phyloP scores from a whole-genome alignment of 768 basidiomycete species.

The Russula sp. region DNA sequence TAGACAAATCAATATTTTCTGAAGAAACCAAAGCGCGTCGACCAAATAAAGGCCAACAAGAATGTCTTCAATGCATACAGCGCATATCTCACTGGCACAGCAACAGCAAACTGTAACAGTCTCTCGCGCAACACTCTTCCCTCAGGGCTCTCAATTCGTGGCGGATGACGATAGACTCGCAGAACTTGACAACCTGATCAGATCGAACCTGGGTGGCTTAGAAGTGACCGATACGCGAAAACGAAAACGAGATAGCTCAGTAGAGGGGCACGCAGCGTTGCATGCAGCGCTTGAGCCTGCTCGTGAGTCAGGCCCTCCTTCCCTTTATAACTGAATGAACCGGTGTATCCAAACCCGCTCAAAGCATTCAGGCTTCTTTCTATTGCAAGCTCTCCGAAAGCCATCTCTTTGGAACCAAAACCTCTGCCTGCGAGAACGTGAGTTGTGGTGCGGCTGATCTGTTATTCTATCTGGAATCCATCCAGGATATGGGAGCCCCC shows the following conservation, averaged over 20 bases:
- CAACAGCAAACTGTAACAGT: background rate
- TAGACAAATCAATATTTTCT: background rate
- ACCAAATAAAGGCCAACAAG: slow-evolving; percentile 10
- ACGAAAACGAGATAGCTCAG: background rate
- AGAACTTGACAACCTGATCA: slow-evolving; percentile 12
- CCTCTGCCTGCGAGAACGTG: slow-evolving; percentile 12
- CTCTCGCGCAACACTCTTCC: slow-evolving; percentile 6
- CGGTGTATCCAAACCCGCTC: background rate
- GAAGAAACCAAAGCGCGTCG: background rate
- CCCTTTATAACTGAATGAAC: background rate
- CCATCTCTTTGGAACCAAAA: slow-evolving; percentile 15
- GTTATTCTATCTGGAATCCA: background rate
- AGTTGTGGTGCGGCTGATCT: background rate
- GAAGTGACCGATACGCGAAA: slow-evolving; percentile 3
- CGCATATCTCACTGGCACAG: background rate
- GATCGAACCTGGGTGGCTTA: background rate
- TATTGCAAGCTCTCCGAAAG: background rate
- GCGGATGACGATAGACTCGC: background rate
- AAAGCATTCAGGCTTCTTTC: slow-evolving; percentile 21
- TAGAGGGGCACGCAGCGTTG: background rate
- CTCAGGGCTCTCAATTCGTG: background rate
- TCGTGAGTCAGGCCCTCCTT: background rate
- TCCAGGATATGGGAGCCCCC: slow-evolving; percentile 26
- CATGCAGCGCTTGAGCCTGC: background rate
- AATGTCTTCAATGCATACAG: background rate